These are phyloP conservation scores for Pythium brassicae DNA, from an alignment of 352 stramenopile species.

Conservation along the genomic window DNA sequence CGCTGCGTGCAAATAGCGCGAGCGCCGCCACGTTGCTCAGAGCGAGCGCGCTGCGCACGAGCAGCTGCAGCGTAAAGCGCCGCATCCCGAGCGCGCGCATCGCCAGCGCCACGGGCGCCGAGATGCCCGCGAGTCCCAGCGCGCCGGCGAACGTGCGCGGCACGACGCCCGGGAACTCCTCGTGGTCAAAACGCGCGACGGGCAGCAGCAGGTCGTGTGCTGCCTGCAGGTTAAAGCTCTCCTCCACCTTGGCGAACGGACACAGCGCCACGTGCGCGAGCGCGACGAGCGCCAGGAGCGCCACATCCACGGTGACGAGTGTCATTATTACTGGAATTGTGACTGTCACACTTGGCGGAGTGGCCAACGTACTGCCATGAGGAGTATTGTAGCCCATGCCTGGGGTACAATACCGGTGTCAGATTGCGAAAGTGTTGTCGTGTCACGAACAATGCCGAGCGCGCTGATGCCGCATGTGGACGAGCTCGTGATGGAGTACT, in stretches of 20 bases:
- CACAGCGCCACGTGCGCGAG: slow-evolving; percentile 49
- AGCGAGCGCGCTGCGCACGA: slow-evolving; percentile 56
- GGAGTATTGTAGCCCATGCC: too few relatives aligned
- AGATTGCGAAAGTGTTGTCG: neutral
- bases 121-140: slow-evolving; percentile 47
- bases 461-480: slow-evolving; percentile 76
- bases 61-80: slow-evolving; percentile 59
- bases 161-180: slow-evolving; percentile 97
- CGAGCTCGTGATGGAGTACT: slow-evolving; percentile 83
- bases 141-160: slow-evolving; percentile 95
- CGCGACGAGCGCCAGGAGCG: slow-evolving; percentile 19
- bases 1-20: slow-evolving; percentile 27
- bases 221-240: slow-evolving; percentile 98
- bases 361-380: neutral
- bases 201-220: slow-evolving; percentile 94
- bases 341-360: neutral
- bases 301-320: neutral
- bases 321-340: too few relatives aligned
- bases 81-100: slow-evolving; percentile 17
- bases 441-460: slow-evolving; percentile 15
- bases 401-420: neutral
- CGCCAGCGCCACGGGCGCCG: slow-evolving; percentile 37
- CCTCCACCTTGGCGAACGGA: slow-evolving; percentile 92
- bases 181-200: slow-evolving; percentile 92
- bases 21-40: slow-evolving; percentile 55